Conservation (phyloP, 1,284 basidiomycete species). For the Puccinia hordei region DNA sequence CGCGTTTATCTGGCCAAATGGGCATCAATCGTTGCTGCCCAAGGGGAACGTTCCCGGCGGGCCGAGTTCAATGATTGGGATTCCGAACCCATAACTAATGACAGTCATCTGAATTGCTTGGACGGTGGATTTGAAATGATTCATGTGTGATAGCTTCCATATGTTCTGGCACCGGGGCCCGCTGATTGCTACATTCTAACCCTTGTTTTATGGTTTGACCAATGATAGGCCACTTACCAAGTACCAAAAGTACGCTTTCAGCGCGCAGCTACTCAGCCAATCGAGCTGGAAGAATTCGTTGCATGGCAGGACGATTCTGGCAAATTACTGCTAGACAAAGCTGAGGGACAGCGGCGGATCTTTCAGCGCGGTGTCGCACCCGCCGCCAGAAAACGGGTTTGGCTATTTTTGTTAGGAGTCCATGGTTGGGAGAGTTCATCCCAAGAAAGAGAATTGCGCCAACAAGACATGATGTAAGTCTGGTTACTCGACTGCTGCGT, state of each 20-base stretch:
- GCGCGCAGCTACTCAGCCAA: constrained; percentile 68
- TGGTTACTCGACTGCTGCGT: constrained; percentile 44
- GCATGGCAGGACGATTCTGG: constrained; percentile 74
- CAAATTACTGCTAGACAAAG: constrained; percentile 67
- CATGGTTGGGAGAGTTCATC: constrained; percentile 70
- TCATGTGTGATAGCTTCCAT: constrained; percentile 8
- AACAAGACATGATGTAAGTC: constrained; percentile 53
- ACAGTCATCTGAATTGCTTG: not conserved
- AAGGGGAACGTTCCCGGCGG: constrained; percentile 57
- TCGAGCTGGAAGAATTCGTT: constrained; percentile 71
- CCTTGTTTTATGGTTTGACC: constrained; percentile 53
- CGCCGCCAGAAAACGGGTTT: constrained; percentile 70
- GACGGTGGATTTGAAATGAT: constrained; percentile 47
- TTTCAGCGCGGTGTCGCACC: constrained; percentile 70
- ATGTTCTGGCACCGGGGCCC: not conserved
- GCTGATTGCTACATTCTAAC: not conserved
- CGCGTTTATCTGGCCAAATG: constrained; percentile 93
- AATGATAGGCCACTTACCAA: constrained; percentile 69
- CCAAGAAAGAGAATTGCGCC: constrained; percentile 53
- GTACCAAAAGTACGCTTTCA: constrained; percentile 74
- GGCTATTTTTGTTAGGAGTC: constrained; percentile 88
- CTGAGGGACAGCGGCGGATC: constrained; percentile 73
- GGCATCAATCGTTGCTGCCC: constrained; percentile 80
- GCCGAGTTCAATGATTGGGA: constrained; percentile 48
- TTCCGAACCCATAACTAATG: constrained; percentile 15